These are phyloP conservation scores for Fusarium sambucinum DNA, from an alignment of 2,329 filamentous ascomycete genomes.

Conservation along the genomic window DNA sequence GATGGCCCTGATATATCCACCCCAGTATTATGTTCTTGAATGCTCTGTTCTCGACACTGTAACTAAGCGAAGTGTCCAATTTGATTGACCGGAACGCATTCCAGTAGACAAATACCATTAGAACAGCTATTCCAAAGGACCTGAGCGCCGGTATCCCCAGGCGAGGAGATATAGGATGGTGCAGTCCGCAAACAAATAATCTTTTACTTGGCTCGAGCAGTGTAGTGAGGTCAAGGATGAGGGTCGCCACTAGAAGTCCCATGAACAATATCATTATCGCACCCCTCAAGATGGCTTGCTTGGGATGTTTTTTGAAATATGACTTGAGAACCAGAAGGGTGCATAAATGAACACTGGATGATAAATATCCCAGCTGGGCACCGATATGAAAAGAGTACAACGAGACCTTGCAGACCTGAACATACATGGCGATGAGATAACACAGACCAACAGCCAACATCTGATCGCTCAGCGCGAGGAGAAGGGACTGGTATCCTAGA, in stretches of 20 bases:
- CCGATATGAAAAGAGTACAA: slow-evolving; percentile 20
- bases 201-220: slow-evolving; percentile 9
- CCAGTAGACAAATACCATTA: slow-evolving; percentile 26
- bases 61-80: slow-evolving; percentile 4
- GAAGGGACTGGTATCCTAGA: slow-evolving; percentile 30
- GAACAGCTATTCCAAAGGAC: slow-evolving; percentile 9
- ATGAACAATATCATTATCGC: slow-evolving; percentile 30
- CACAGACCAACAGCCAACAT: slow-evolving; percentile 24
- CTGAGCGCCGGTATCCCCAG: neutral
- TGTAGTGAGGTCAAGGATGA: slow-evolving; percentile 16
- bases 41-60: neutral
- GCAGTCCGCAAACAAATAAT: slow-evolving; percentile 23
- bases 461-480: slow-evolving; percentile 35
- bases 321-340: slow-evolving; percentile 29
- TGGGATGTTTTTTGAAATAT: slow-evolving; percentile 25
- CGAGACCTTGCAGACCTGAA: slow-evolving; percentile 18
- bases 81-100: slow-evolving; percentile 25
- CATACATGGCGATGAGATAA: slow-evolving; percentile 34
- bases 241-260: slow-evolving; percentile 8
- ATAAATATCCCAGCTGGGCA: slow-evolving; percentile 8
- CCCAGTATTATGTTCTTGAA: slow-evolving; percentile 9
- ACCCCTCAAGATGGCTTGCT: slow-evolving; percentile 17
- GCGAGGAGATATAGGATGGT: slow-evolving; percentile 1
- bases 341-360: slow-evolving; percentile 17
- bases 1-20: neutral